phyloP scores from a whole-genome alignment of 2,329 filamentous ascomycete genomes.

The Aureobasidium melanogenum region DNA sequence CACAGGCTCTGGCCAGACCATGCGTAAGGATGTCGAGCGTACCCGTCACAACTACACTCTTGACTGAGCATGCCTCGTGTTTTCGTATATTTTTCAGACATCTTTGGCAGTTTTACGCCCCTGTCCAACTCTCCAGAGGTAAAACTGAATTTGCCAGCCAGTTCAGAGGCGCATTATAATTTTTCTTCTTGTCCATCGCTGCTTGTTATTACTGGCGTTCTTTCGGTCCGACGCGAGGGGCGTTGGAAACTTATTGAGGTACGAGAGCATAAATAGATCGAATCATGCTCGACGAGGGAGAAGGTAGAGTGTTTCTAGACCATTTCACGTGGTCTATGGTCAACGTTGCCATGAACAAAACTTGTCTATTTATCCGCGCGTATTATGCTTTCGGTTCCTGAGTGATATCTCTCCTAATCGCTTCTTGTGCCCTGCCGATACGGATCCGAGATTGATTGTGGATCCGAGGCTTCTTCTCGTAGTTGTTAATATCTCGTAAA shows the following conservation, averaged over 20 bases:
- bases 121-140: not conserved
- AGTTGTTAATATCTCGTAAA: not conserved
- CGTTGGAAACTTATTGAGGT: not conserved
- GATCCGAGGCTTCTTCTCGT: not conserved
- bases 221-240: not conserved
- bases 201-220: not conserved
- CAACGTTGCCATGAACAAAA: not conserved
- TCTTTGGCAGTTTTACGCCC: not conserved
- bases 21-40: constrained; percentile 83
- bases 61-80: not conserved
- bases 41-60: constrained; percentile 73
- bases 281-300: not conserved
- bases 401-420: not conserved
- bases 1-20: constrained; percentile 86
- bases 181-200: not conserved
- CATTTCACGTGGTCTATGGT: not conserved
- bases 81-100: not conserved
- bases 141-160: not conserved
- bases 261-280: not conserved
- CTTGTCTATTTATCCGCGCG: not conserved
- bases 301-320: not conserved
- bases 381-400: not conserved
- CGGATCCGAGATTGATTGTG: not conserved
- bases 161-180: not conserved
- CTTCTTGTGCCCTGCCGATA: not conserved